Evolutionary conservation across 768 basidiomycete genomes (phyloP).

Genomic region (Tricholoma furcatifolium): DNA sequence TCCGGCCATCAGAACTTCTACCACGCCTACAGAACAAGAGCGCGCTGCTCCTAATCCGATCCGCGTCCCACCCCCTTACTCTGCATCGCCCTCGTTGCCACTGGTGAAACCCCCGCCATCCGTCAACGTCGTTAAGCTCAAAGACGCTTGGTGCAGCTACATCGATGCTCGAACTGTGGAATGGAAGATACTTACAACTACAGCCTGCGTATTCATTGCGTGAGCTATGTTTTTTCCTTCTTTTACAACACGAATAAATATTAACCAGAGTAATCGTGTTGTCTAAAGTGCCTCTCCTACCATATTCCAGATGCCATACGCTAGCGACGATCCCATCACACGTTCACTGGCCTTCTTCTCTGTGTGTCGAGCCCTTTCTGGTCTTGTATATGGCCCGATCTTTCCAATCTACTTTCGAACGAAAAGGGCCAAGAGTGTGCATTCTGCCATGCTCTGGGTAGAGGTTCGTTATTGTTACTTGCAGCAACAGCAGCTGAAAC

Average conservation of each 20-base stretch:
- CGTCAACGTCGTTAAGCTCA: constrained; percentile 2
- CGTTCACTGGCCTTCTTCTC: constrained; percentile 15
- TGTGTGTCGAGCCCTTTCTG: constrained; percentile 13
- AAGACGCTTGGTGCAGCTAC: constrained; percentile 11
- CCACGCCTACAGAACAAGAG: not conserved
- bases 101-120: constrained; percentile 3
- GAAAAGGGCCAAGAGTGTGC: constrained; percentile 4
- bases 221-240: not conserved
- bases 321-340: constrained; percentile 15
- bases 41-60: constrained; percentile 3
- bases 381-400: constrained; percentile 14
- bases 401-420: constrained; percentile 15
- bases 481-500: not conserved
- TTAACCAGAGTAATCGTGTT: not conserved
- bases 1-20: not conserved
- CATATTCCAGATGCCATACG: constrained; percentile 15
- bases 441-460: constrained; percentile 15
- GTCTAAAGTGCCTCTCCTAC: constrained; percentile 11
- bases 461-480: not conserved
- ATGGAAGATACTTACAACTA: constrained; percentile 14
- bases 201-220: constrained; percentile 17
- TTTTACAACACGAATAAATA: not conserved
- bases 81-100: not conserved
- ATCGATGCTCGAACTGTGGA: constrained; percentile 14
- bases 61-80: constrained; percentile 4